These are phyloP conservation scores for Letharia lupina DNA, from an alignment of 495 filamentous ascomycete genomes.

Conservation along the genomic window DNA sequence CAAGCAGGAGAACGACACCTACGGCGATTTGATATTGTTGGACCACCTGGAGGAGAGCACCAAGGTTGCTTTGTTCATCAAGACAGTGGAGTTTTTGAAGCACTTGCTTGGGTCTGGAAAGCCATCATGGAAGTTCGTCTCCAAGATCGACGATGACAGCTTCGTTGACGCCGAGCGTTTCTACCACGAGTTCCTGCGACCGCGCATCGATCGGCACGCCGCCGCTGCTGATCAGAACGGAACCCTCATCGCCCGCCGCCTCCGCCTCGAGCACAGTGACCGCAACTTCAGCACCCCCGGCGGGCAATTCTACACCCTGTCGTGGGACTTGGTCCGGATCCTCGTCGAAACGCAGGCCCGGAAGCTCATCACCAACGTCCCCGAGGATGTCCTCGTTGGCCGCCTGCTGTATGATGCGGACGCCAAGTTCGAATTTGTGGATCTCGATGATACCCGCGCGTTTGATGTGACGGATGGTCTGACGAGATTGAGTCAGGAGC, in stretches of 20 bases:
- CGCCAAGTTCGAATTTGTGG: constrained; percentile 5
- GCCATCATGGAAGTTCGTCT: constrained; percentile 6
- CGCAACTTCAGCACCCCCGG: constrained; percentile 7
- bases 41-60: constrained; percentile 2
- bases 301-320: constrained; percentile 18
- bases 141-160: constrained; percentile 17
- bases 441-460: constrained; percentile 1
- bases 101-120: neutral
- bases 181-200: constrained; percentile 9
- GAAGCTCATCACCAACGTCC: neutral
- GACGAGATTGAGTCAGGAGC: neutral
- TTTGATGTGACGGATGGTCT: constrained; percentile 9
- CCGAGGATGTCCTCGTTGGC: constrained; percentile 11
- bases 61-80: constrained; percentile 9
- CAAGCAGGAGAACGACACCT: constrained; percentile 17
- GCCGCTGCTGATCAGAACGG: neutral
- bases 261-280: neutral
- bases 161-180: constrained; percentile 9
- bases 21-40: constrained; percentile 15
- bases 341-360: neutral
- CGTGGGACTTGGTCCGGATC: constrained; percentile 11
- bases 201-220: neutral
- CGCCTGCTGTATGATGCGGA: constrained; percentile 6
- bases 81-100: constrained; percentile 10
- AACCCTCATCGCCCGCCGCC: constrained; percentile 11